A percentile compares a stretch with the other conserved stretches of the same genome.
Conservation (phyloP, 2,329 filamentous ascomycete genomes). For the Sporothrix phasma region DNA sequence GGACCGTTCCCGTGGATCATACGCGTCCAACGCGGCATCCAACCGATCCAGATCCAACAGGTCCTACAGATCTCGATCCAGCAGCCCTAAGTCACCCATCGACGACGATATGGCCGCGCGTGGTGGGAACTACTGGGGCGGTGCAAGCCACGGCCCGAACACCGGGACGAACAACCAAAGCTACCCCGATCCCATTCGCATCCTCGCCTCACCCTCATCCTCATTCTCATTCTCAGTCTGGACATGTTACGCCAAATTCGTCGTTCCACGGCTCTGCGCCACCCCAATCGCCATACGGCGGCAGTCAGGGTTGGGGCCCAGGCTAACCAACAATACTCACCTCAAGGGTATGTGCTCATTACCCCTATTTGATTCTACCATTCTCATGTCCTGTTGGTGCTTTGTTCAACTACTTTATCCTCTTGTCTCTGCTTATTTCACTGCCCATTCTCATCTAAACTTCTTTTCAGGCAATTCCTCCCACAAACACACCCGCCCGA, state of each 20-base stretch:
- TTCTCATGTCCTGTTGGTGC: not conserved
- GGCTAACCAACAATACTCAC: conserved; percentile 29
- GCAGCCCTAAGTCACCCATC: conserved; percentile 36
- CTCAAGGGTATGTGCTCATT: conserved; percentile 32
- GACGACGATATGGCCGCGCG: conserved; percentile 42
- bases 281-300: conserved; percentile 34
- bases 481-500: conserved; percentile 33
- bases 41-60: too few relatives aligned
- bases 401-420: conserved; percentile 9
- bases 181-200: too few relatives aligned
- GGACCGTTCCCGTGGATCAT: conserved; percentile 17
- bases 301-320: conserved; percentile 30
- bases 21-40: conserved; percentile 29
- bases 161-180: not conserved
- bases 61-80: too few relatives aligned
- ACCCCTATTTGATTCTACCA: not conserved
- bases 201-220: conserved; percentile 3
- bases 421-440: not conserved
- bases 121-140: conserved; percentile 31
- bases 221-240: conserved; percentile 22
- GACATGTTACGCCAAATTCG: conserved; percentile 32
- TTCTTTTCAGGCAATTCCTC: conserved; percentile 47
- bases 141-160: conserved; percentile 21
- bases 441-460: not conserved
- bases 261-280: conserved; percentile 38